These are phyloP conservation scores for Allium sativum DNA, from an alignment of 106 monocot genomes.

Conservation along the genomic window DNA sequence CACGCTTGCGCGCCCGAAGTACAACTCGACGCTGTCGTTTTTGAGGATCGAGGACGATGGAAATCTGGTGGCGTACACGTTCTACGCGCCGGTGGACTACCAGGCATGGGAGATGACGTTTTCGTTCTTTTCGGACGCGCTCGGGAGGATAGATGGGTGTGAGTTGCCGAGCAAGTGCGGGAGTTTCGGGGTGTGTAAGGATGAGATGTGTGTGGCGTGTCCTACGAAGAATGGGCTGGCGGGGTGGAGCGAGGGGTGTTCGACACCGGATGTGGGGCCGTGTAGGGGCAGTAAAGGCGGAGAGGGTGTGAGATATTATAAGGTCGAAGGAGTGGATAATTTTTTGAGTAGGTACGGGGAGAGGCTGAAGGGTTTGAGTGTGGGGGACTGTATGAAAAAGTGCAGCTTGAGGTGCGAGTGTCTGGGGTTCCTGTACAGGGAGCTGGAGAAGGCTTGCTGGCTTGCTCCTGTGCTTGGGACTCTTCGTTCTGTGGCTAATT, in stretches of 20 bases:
- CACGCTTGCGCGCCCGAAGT: conserved; percentile 31
- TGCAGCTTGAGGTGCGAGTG: conserved; percentile 39
- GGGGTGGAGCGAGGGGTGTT: conserved; percentile 4
- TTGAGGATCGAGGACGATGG: conserved; percentile 40
- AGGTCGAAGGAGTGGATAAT: conserved; percentile 48
- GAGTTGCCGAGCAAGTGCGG: conserved; percentile 37
- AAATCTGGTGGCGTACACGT: conserved; percentile 38
- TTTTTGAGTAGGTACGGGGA: conserved; percentile 24
- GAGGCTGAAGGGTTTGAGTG: conserved; percentile 18
- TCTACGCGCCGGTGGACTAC: conserved; percentile 44
- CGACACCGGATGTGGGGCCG: not conserved
- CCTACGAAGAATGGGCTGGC: not conserved
- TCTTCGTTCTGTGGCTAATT: conserved; percentile 21
- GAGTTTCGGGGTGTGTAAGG: conserved; percentile 30
- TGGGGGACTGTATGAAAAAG: conserved; percentile 39
- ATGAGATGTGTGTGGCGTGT: conserved; percentile 46
- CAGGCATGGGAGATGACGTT: conserved; percentile 36
- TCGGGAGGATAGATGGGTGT: conserved; percentile 22
- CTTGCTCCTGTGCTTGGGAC: conserved; percentile 35
- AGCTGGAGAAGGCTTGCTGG: conserved; percentile 38
- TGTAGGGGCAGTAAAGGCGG: not conserved
- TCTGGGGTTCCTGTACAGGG: conserved; percentile 41
- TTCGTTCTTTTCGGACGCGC: conserved; percentile 23
- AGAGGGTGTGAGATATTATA: conserved; percentile 16
- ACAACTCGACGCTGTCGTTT: conserved; percentile 35